These are phyloP conservation scores for Trichaptum fuscoviolaceum DNA, from an alignment of 768 basidiomycete genomes.

Conservation along the genomic window DNA sequence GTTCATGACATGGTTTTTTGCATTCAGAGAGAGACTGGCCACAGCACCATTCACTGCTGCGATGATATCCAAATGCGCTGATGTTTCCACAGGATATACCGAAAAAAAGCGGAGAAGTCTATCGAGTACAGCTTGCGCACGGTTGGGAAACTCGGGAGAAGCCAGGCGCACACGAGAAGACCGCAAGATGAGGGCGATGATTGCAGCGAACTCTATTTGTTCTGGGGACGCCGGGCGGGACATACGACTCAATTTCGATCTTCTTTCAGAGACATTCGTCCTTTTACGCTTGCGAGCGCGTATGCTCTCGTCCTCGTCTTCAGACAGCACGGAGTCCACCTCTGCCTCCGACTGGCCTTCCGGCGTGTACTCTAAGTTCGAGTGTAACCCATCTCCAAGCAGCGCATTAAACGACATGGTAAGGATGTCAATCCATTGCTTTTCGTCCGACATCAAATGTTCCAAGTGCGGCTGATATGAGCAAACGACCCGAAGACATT, in stretches of 20 bases:
- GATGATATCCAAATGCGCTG: constrained; percentile 74
- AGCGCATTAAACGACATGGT: constrained; percentile 75
- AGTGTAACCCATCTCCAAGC: constrained; percentile 47
- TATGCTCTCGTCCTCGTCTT: constrained; percentile 12
- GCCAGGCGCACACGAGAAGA: constrained; percentile 57
- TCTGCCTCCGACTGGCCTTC: constrained; percentile 28
- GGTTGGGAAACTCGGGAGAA: constrained; percentile 32
- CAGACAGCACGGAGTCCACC: constrained; percentile 19
- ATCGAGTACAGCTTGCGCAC: constrained; percentile 50
- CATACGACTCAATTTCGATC: constrained; percentile 6
- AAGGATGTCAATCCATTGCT: constrained; percentile 61
- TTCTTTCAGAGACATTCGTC: background rate
- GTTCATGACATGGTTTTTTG: constrained; percentile 45
- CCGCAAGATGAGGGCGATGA: constrained; percentile 55
- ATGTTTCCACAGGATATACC: constrained; percentile 65
- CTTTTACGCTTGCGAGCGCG: background rate
- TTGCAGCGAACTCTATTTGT: constrained; percentile 66
- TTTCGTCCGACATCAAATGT: constrained; percentile 46
- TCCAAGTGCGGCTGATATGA: constrained; percentile 74
- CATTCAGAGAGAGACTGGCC: constrained; percentile 75
- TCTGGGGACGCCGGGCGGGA: constrained; percentile 39
- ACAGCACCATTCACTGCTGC: constrained; percentile 63
- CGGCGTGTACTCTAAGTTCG: constrained; percentile 17
- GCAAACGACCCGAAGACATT: constrained; percentile 63
- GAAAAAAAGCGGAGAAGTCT: constrained; percentile 60